These are phyloP conservation scores for Plasmodium cynomolgi DNA, from an alignment of 169 alveolate species.

Conservation along the genomic window DNA sequence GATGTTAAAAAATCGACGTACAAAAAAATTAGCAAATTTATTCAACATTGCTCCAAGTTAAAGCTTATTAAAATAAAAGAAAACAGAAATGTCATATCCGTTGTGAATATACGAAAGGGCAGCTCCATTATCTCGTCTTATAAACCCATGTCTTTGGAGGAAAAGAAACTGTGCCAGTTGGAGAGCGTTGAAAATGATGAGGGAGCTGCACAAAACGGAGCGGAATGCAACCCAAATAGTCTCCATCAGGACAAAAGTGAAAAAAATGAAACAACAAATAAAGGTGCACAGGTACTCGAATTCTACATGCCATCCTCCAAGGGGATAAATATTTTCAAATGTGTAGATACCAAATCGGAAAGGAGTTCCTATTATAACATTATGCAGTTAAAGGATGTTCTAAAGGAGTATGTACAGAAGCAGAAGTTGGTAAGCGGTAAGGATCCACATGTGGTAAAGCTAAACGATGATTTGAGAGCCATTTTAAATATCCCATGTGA, in stretches of 20 bases:
- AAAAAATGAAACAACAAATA: slow-evolving; percentile 34
- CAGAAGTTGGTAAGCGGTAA: slow-evolving; percentile 14
- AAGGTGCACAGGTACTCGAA: slow-evolving; percentile 72
- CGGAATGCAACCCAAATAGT: neutral
- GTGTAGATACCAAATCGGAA: slow-evolving; percentile 49
- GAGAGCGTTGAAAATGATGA: slow-evolving; percentile 33
- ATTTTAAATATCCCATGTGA: neutral
- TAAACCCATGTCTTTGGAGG: slow-evolving; percentile 57
- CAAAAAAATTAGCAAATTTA: slow-evolving; percentile 75
- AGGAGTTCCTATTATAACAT: slow-evolving; percentile 46
- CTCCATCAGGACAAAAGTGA: slow-evolving; percentile 26
- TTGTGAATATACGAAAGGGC: slow-evolving; percentile 69
- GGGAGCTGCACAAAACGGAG: neutral
- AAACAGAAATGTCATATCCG: slow-evolving; percentile 63
- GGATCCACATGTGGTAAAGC: neutral
- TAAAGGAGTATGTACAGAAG: slow-evolving; percentile 29
- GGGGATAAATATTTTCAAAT: slow-evolving; percentile 50
- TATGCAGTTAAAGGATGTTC: slow-evolving; percentile 51
- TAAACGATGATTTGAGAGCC: slow-evolving; percentile 16
- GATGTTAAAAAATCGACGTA: slow-evolving; percentile 75
- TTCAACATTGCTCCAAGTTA: slow-evolving; percentile 75
- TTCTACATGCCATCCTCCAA: slow-evolving; percentile 71
- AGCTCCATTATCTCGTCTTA: slow-evolving; percentile 56
- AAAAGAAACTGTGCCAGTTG: slow-evolving; percentile 36
- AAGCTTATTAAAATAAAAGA: slow-evolving; percentile 75